Base-by-base conservation (phyloP, 345 rosid genomes). In the Mangifera indica region DNA sequence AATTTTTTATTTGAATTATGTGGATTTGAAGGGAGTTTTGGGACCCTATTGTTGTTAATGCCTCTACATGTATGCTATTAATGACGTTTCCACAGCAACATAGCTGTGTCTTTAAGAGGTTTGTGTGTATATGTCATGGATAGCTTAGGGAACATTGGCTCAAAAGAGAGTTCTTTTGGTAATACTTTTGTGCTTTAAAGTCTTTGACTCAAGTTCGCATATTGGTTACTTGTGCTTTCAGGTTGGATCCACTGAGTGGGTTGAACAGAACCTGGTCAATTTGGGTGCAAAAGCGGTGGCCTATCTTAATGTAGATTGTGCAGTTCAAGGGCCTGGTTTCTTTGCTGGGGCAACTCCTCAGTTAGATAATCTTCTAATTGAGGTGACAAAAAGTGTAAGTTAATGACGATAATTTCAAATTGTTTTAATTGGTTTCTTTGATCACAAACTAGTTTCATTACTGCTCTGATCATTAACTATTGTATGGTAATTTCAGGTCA, bases 171-270 rank as follows among this genome's bases (percentile, higher is more conserved):
- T n/a, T 51, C 29, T 57, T 34, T 9, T n/a, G 10, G 24, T n/a
- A 71, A 13, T 22, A 55, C 11, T 64, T 72, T 53, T 42, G 25
- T 53, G n/a, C 6, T 12, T 67, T 76, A 61, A 45, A 3, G 3
- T 18, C 55, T 72, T 55, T 40, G 63, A 59, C 46, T 10, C 2
- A 66, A 32, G 37, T 26, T 45, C 17, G 34, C 63, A 18, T 63
- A 17, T 45, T 13, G 55, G 72, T 29, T 20, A 55, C 17, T 73
- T 74, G 2, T 73, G 63, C 70, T 81, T 77, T 44, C 64, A 90
- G 93, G 65, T 84, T 65, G 98, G 99, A 72, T 95, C 99, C 59
- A 92, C 98, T 1, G 99, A 95, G 84, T 95, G 99, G 99, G 89
- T 95, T 74, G 99, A 95, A 77, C 92, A 88, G 71, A 95, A 95